Evolutionary conservation across 192 early-diverging fungal species (phyloP).

Genomic region (Podila verticillata): DNA sequence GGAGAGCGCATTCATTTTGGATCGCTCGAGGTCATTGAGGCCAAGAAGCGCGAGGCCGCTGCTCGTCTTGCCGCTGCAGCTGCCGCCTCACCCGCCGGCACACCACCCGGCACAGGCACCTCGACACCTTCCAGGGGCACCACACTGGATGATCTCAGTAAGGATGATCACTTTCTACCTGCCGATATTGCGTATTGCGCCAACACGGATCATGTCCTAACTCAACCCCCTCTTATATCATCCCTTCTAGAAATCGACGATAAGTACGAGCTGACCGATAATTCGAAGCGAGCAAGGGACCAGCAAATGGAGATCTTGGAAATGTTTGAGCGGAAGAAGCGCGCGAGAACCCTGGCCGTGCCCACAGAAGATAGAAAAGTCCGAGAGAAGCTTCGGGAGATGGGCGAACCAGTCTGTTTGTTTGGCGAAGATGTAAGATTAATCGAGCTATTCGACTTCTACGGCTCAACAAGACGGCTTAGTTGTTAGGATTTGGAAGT

Average conservation of each 20-base stretch:
- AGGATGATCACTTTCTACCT: background rate
- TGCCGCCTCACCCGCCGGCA: background rate
- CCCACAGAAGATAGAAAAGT: slow-evolving; percentile 92
- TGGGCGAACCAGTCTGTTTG: slow-evolving; percentile 87
- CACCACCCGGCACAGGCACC: slow-evolving; percentile 6
- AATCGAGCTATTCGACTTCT: too few species aligned
- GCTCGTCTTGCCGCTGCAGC: slow-evolving; percentile 33
- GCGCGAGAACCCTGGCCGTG: slow-evolving; percentile 83
- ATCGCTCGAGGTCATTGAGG: slow-evolving; percentile 62
- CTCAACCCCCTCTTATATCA: background rate
- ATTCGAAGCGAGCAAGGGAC: slow-evolving; percentile 56
- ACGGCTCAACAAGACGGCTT: background rate
- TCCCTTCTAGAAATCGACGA: slow-evolving; percentile 24
- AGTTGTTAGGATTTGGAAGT: too few species aligned
- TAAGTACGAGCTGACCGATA: slow-evolving; percentile 56
- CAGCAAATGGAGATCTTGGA: slow-evolving; percentile 66
- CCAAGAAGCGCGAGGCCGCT: slow-evolving; percentile 52
- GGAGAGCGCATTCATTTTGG: slow-evolving; percentile 69
- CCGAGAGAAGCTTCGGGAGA: slow-evolving; percentile 74
- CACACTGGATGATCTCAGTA: slow-evolving; percentile 33
- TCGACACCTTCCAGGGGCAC: slow-evolving; percentile 4
- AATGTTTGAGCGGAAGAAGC: slow-evolving; percentile 79
- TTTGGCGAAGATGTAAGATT: slow-evolving; percentile 91
- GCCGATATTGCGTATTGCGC: background rate
- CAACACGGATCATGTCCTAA: background rate